Base-by-base conservation (phyloP, 495 filamentous ascomycete genomes). In the Hyaloscypha variabilis region DNA sequence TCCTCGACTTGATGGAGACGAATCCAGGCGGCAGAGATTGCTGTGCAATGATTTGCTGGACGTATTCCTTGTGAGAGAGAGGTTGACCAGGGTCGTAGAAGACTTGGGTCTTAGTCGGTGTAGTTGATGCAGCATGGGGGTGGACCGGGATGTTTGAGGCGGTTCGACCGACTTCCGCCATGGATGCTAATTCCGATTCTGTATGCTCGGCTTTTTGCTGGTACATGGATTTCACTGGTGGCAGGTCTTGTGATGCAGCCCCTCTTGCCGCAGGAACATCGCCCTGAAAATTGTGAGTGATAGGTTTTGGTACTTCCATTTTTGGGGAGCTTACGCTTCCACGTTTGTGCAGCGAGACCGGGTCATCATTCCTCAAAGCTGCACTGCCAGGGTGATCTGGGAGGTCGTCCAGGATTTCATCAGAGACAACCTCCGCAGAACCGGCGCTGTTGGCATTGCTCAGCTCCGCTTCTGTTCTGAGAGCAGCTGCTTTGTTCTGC, bases 1-100 rank as follows among this genome's bases (percentile, higher is more conserved):
- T 81, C 28, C 78, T 77, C 39, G 78, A 79, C 8, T 71, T 76
- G 58, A 97, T 84, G 23, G 73, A 76, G 3, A 81, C 78, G 70
- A 93, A 87, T 10, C 93, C 94, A 2, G 82, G 75, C 2, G 90
- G 89, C 11, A 96, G 74, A 19, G 81, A 77, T 50, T 90, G 86
- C n/a, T 81, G 78, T 65, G 79, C 60, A 63, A 94, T 87, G 24
- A 79, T 80, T 10, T 76, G 67, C n/a, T 75, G 72, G 34, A 90
- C 87, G 68, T 78, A 92, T 57, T 93, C 86, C 62, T 89, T 76
- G 68, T 90, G 90, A 0, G 83, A 80, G 8, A 84, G 69, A 6
- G 86, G 85, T 29, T 74, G 77, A 13, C 23, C 34, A 4, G 68
- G 67, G 55, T 72, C 69, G 8, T 49, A 26, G 17, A 64, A 46